Conservation (phyloP, 2,329 filamentous ascomycete species). For the Periconia macrospinosa region DNA sequence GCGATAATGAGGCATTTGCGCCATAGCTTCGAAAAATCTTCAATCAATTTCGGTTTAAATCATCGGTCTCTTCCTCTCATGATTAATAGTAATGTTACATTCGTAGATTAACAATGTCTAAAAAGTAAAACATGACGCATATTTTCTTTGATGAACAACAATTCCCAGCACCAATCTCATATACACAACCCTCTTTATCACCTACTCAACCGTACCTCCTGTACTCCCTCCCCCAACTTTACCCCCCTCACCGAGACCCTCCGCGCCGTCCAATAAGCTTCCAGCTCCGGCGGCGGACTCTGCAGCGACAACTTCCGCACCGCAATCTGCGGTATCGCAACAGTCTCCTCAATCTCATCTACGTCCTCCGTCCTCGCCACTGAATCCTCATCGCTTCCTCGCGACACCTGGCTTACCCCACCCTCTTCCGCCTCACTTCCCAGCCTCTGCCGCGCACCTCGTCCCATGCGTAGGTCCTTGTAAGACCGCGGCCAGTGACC, state of each 20-base stretch:
- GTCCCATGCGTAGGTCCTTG: slow-evolving; percentile 5
- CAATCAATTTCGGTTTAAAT: too few species aligned
- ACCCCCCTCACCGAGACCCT: neutral
- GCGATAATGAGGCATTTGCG: too few species aligned
- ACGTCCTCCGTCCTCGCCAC: slow-evolving; percentile 3
- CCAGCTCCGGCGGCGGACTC: slow-evolving; percentile 14
- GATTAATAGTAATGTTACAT: too few species aligned
- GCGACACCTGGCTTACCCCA: neutral
- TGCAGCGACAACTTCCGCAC: slow-evolving; percentile 4
- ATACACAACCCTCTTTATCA: neutral
- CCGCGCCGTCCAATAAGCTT: slow-evolving; percentile 4
- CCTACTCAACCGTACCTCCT: neutral
- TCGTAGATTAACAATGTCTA: too few species aligned
- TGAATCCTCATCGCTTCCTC: neutral
- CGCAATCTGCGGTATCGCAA: slow-evolving; percentile 1
- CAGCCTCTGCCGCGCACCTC: slow-evolving; percentile 1
- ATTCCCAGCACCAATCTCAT: too few species aligned
- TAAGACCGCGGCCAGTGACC: slow-evolving; percentile 8
- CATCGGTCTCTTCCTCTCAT: too few species aligned
- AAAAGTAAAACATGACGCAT: too few species aligned
- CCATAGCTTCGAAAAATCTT: too few species aligned
- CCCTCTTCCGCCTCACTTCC: slow-evolving; percentile 9
- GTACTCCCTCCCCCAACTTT: neutral
- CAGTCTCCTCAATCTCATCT: neutral
- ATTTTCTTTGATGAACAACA: too few species aligned